Evolutionary conservation across 2,329 filamentous ascomycete genomes (phyloP).

Genomic region (Aspergillus neoniger): DNA sequence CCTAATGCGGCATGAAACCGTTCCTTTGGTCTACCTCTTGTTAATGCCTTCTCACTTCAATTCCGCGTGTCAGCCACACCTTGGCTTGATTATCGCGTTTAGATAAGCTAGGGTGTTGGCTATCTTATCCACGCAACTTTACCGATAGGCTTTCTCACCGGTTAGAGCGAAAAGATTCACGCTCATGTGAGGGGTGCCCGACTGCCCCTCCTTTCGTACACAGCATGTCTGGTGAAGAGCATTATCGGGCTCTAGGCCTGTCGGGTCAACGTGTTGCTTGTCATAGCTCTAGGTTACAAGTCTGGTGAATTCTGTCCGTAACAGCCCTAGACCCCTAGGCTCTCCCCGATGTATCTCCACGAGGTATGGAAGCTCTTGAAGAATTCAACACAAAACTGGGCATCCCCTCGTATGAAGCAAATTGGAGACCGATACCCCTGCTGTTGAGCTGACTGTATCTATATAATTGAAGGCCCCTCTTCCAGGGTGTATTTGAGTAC

Average conservation of each 20-base stretch:
- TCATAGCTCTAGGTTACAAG: too few species aligned
- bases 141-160: background rate
- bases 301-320: too few species aligned
- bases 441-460: background rate
- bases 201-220: background rate
- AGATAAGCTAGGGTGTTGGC: background rate
- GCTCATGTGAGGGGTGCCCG: background rate
- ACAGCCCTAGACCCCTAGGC: too few species aligned
- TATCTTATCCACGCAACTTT: background rate
- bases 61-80: too few species aligned
- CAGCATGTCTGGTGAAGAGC: too few species aligned
- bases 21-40: background rate
- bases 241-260: too few species aligned
- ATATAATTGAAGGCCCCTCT: background rate
- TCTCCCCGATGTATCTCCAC: background rate
- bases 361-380: background rate
- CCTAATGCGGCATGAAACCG: background rate
- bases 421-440: background rate
- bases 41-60: background rate
- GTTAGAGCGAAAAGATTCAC: background rate
- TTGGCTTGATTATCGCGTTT: background rate
- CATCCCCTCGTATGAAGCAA: background rate
- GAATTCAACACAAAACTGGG: background rate
- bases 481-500: background rate
- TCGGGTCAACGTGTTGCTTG: too few species aligned